Evolutionary conservation across 192 early-diverging fungal genomes (phyloP), one percentile per base, ranked within the genome.

Genomic region (Fimicolochytrium jonesii): DNA sequence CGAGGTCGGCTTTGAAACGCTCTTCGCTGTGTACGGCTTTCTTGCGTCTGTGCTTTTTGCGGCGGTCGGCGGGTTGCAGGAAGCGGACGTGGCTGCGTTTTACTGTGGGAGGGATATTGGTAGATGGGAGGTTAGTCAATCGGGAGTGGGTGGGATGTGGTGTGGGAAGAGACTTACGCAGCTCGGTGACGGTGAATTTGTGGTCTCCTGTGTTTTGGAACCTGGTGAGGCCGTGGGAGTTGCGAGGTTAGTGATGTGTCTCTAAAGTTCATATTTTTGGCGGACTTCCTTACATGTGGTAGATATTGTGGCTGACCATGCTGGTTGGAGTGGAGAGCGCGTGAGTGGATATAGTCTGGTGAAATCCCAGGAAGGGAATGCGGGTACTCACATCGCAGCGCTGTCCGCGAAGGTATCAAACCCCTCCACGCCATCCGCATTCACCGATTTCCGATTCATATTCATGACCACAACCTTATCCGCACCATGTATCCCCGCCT

Each of bases 71-170:
- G 42, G 74, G 74, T 5, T 57, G 77, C 55, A 88, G 70, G 61
- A 79, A 88, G 30, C 77, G 65, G 56, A 86, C 86, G 37, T 84
- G 82, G 30, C 75, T 70, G 43, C 78, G 79, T 32, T 76, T 78
- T 3, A 54, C 44, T 47, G 36, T 35, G 20, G 25, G 13, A 6
- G 26, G 55, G n/a, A n/a, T n/a, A n/a, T n/a, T n/a, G n/a, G n/a
- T n/a, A n/a, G n/a, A n/a, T n/a, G n/a, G n/a, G n/a, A n/a, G n/a
- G n/a, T n/a, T n/a, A n/a, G n/a, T n/a, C n/a, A n/a, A n/a, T n/a
- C n/a, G n/a, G n/a, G n/a, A n/a, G n/a, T n/a, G n/a, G n/a, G n/a
- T n/a, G n/a, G n/a, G n/a, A n/a, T n/a, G n/a, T n/a, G n/a, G n/a
- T n/a, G n/a, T n/a, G n/a, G n/a, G n/a, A n/a, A n/a, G n/a, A n/a